phyloP scores from a whole-genome alignment of 2,329 filamentous ascomycete genomes.

The Stenocarpella maydis region DNA sequence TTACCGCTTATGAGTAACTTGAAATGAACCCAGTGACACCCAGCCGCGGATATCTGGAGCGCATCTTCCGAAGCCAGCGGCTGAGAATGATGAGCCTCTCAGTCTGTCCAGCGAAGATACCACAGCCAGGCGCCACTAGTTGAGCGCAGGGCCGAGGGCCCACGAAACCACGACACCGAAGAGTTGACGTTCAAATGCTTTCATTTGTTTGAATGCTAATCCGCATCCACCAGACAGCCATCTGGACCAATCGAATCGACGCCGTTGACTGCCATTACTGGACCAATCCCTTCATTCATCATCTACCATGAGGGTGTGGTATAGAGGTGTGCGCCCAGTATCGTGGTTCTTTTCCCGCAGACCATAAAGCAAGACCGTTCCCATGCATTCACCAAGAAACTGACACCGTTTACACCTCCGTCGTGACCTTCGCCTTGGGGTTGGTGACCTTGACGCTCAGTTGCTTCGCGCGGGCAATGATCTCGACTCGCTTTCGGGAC shows the following conservation, averaged over 20 bases:
- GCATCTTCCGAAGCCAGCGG: too few relatives aligned
- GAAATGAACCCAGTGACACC: too few relatives aligned
- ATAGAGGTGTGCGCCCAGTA: conserved; percentile 33
- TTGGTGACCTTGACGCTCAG: conserved; percentile 99
- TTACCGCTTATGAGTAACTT: background rate
- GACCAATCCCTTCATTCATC: conserved; percentile 34
- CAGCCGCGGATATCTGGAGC: background rate
- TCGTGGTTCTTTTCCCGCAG: conserved; percentile 36
- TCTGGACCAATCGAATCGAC: conserved; percentile 35
- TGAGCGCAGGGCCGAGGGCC: background rate
- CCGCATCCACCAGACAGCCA: conserved; percentile 36
- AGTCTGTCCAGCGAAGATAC: background rate
- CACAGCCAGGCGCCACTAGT: background rate
- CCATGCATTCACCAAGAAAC: conserved; percentile 38
- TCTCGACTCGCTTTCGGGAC: conserved; percentile 98
- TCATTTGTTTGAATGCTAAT: conserved; percentile 37
- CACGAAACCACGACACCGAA: background rate
- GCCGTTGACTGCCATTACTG: conserved; percentile 32
- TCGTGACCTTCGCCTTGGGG: conserved; percentile 98
- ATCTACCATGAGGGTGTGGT: conserved; percentile 32
- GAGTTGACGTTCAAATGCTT: conserved; percentile 33
- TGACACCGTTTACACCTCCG: conserved; percentile 73
- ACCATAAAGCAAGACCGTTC: conserved; percentile 39
- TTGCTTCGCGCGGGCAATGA: conserved; percentile 96
- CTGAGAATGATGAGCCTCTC: background rate